Percentiles rank a stretch among this genome's conserved stretches.
Evolutionary conservation across 345 rosid species (phyloP).

Genomic region (Syzygium oleosum): DNA sequence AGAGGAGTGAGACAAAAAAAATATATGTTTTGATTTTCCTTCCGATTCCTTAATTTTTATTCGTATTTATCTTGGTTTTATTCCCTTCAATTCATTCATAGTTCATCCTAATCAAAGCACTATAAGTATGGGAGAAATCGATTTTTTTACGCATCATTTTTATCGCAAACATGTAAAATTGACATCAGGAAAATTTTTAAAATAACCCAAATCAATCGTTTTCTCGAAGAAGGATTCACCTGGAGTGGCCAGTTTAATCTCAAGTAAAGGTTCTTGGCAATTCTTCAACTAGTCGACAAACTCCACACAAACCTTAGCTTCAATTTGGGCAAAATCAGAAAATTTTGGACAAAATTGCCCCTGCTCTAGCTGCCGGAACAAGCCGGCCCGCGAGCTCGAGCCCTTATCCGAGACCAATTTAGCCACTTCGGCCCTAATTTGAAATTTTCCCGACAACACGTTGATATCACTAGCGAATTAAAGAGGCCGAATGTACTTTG

Average conservation of each 20-base stretch:
- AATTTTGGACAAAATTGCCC: neutral
- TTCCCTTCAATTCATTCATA: neutral
- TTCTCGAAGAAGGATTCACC: no score
- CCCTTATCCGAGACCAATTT: neutral
- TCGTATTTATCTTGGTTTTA: neutral
- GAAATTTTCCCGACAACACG: neutral
- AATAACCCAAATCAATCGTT: no score
- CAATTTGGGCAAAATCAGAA: neutral
- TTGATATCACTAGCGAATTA: neutral
- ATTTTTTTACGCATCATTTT: neutral
- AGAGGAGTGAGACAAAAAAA: no score
- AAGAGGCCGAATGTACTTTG: neutral
- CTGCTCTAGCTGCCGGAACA: rapidly evolving
- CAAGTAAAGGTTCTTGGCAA: neutral
- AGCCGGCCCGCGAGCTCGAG: rapidly evolving
- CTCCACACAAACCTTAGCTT: rapidly evolving
- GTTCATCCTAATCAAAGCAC: neutral
- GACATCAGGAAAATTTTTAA: neutral
- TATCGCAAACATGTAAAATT: neutral
- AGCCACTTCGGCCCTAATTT: rapidly evolving
- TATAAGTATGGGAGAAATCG: neutral
- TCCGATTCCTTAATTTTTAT: neutral
- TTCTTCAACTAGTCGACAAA: neutral
- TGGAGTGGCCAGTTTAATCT: no score
- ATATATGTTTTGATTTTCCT: neutral